phyloP scores from a whole-genome alignment of 257 asterid species.

The Striga asiatica region DNA sequence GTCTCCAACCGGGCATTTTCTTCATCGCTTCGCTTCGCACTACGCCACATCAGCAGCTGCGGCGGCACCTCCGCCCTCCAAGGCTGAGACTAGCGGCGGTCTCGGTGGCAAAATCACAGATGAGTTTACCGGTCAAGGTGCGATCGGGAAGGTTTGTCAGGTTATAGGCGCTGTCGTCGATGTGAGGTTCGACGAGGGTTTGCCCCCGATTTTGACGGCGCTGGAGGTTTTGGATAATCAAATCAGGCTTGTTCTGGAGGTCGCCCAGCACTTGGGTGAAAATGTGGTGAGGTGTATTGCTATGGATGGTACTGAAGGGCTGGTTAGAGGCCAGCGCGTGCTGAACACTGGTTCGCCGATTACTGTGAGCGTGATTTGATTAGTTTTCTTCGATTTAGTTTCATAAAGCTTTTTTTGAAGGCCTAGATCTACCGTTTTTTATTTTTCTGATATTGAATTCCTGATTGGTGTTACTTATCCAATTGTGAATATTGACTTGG shows the following conservation, averaged over 20 bases:
- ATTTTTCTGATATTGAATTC: background rate
- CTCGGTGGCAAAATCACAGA: slow-evolving; percentile 59
- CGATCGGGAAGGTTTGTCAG: slow-evolving; percentile 82
- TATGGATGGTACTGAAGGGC: slow-evolving; percentile 98
- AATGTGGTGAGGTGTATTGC: slow-evolving; percentile 89
- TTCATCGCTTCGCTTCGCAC: slow-evolving; percentile 49
- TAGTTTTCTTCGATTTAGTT: background rate
- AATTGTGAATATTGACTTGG: background rate
- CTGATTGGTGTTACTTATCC: background rate
- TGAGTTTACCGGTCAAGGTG: slow-evolving; percentile 64
- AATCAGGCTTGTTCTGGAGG: slow-evolving; percentile 93
- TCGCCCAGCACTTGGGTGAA: slow-evolving; percentile 95
- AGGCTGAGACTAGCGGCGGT: slow-evolving; percentile 13
- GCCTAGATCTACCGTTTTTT: slow-evolving; percentile 11
- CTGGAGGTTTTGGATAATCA: slow-evolving; percentile 80
- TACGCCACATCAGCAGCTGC: slow-evolving; percentile 68
- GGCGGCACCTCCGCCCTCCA: slow-evolving; percentile 27
- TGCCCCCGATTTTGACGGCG: slow-evolving; percentile 91
- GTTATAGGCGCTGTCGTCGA: slow-evolving; percentile 97
- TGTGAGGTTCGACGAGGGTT: slow-evolving; percentile 74
- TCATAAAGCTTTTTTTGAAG: background rate
- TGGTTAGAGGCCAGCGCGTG: slow-evolving; percentile 86
- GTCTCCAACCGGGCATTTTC: slow-evolving; percentile 56
- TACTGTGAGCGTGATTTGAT: slow-evolving; percentile 42
- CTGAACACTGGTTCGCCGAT: slow-evolving; percentile 92